phyloP scores from a whole-genome alignment of 2,329 filamentous ascomycete species.

The Colletotrichum sp. region DNA sequence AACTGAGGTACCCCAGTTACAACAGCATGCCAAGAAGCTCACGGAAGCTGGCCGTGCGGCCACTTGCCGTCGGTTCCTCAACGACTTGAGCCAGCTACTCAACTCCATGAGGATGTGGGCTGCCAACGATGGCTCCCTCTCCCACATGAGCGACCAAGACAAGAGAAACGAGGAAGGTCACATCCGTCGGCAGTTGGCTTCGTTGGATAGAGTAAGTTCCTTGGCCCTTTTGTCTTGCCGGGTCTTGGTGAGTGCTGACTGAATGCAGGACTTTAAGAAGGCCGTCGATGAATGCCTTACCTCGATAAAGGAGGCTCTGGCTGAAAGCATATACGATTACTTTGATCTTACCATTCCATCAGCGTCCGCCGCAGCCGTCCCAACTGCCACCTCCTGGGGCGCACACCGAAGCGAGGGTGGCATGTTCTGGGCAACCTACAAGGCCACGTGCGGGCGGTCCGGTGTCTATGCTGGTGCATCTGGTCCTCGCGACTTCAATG shows the following conservation, averaged over 20 bases:
- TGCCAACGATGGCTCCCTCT: conserved; percentile 23
- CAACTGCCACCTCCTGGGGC: conserved; percentile 27
- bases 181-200: conserved; percentile 17
- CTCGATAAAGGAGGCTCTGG: conserved; percentile 20
- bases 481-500: conserved; percentile 29
- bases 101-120: conserved; percentile 30
- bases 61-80: conserved; percentile 25
- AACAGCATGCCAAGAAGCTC: conserved; percentile 45
- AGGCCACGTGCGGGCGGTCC: conserved; percentile 26
- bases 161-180: conserved; percentile 18
- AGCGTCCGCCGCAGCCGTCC: conserved; percentile 22
- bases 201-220: conserved; percentile 12
- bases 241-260: neutral
- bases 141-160: conserved; percentile 20
- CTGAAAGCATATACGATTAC: conserved; percentile 25
- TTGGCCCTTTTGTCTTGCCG: neutral
- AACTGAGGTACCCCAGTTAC: conserved; percentile 65
- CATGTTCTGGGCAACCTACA: conserved; percentile 29
- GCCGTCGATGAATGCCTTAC: conserved; percentile 19
- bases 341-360: conserved; percentile 24
- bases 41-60: conserved; percentile 21
- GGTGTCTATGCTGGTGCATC: conserved; percentile 23
- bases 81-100: conserved; percentile 26
- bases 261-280: conserved; percentile 20
- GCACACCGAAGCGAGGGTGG: conserved; percentile 21